Evolutionary conservation across 345 rosid genomes (phyloP).

Genomic region (Erodium maritimum): DNA sequence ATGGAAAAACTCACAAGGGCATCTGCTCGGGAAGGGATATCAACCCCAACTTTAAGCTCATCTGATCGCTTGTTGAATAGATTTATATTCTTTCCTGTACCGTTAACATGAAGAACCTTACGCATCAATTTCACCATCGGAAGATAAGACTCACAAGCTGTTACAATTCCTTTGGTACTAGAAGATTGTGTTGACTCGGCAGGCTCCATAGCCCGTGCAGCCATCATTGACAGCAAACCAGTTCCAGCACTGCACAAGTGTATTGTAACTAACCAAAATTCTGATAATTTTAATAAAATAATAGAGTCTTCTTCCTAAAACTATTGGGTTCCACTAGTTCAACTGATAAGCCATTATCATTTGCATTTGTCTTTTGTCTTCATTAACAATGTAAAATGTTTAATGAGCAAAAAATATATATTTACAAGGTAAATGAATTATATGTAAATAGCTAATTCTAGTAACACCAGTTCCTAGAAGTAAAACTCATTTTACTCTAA

Average conservation of each 20-base stretch:
- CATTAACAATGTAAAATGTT: background rate
- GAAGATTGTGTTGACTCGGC: slow-evolving; percentile 10
- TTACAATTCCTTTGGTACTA: slow-evolving; percentile 32
- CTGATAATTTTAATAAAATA: background rate
- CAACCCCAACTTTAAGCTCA: slow-evolving; percentile 54
- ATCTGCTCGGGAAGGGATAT: slow-evolving; percentile 59
- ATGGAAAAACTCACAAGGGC: slow-evolving; percentile 47
- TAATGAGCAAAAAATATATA: background rate
- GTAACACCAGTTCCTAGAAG: too few relatives aligned
- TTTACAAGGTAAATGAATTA: background rate
- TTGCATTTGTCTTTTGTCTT: background rate
- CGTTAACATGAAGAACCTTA: slow-evolving; percentile 61
- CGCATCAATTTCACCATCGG: slow-evolving; percentile 90
- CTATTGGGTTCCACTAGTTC: background rate
- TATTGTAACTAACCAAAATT: background rate
- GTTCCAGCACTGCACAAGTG: slow-evolving; percentile 69
- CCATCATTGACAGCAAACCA: slow-evolving; percentile 93
- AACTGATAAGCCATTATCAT: background rate
- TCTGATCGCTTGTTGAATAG: slow-evolving; percentile 74
- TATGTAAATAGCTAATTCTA: too few relatives aligned
- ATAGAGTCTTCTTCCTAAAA: background rate
- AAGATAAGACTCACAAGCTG: slow-evolving; percentile 88
- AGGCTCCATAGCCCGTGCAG: slow-evolving; percentile 48
- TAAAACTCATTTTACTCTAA: too few relatives aligned
- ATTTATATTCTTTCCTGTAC: slow-evolving; percentile 40